phyloP scores from a whole-genome alignment of 1,284 basidiomycete genomes.

The Trametes hirsuta region DNA sequence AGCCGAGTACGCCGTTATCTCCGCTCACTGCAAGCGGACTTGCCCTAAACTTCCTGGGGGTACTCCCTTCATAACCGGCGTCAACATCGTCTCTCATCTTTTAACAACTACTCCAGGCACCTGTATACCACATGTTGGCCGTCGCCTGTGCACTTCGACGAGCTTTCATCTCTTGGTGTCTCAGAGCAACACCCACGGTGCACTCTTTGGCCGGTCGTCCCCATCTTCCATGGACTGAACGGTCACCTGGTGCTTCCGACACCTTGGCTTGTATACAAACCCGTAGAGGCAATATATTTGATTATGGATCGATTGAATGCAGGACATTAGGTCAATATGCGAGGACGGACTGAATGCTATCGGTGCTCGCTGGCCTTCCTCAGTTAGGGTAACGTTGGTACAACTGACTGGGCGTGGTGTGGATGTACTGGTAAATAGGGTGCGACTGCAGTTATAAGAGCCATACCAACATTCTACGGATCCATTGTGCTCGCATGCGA shows the following conservation, averaged over 20 bases:
- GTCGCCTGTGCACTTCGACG: conserved; percentile 35
- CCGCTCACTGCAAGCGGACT: conserved; percentile 26
- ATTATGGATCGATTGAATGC: no score
- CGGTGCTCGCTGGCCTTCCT: no score
- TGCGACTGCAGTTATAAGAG: no score
- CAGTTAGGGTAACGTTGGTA: no score
- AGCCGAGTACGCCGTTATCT: neutral
- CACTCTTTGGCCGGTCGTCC: conserved; percentile 68
- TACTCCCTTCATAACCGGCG: conserved; percentile 10
- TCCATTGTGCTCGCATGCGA: no score
- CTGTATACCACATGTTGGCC: conserved; percentile 61
- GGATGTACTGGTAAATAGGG: no score
- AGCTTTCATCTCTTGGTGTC: conserved; percentile 58
- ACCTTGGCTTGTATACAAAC: conserved; percentile 25
- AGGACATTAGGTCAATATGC: no score
- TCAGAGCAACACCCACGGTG: conserved; percentile 50
- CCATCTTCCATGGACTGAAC: conserved; percentile 43
- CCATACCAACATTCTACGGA: no score
- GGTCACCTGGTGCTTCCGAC: conserved; percentile 70
- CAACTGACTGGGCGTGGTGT: no score
- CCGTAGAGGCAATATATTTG: no score
- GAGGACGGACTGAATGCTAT: no score
- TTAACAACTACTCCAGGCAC: conserved; percentile 64
- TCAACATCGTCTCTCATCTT: conserved; percentile 45
- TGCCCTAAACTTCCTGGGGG: conserved; percentile 45